Evolutionary conservation across 371 early-diverging fungal genomes (phyloP).

Genomic region (Catenaria anguillulae): DNA sequence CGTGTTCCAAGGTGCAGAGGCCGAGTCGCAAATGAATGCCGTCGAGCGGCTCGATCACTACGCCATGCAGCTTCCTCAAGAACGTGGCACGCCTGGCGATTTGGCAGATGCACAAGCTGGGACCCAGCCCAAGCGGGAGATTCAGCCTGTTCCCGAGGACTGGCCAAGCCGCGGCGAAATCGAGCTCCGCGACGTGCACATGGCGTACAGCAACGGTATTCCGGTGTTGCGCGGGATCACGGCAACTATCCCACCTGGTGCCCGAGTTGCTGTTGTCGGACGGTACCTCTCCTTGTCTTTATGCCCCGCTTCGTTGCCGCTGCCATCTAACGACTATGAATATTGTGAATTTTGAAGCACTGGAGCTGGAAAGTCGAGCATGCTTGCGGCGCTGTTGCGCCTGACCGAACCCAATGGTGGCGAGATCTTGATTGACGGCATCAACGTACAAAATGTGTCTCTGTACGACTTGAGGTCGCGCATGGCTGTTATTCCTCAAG

Average conservation of each 20-base stretch:
- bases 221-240: constrained; percentile 48
- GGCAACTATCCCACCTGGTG: constrained; percentile 41
- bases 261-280: constrained; percentile 81
- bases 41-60: not conserved
- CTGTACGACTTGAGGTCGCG: constrained; percentile 53
- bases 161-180: constrained; percentile 52
- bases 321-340: not conserved
- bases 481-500: constrained; percentile 45
- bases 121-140: not conserved
- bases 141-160: not conserved
- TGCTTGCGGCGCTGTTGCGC: constrained; percentile 77
- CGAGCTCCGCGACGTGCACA: constrained; percentile 44
- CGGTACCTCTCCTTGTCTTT: too few species aligned
- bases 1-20: not conserved
- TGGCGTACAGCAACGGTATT: constrained; percentile 53
- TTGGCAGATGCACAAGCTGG: constrained; percentile 35
- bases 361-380: constrained; percentile 84
- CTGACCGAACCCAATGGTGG: constrained; percentile 71
- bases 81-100: constrained; percentile 56
- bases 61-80: constrained; percentile 9
- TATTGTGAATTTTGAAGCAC: constrained; percentile 50
- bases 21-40: constrained; percentile 4
- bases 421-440: constrained; percentile 58
- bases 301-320: not conserved
- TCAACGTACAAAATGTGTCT: constrained; percentile 62